These are phyloP conservation scores for Penicillium bialowiezense DNA, from an alignment of 495 filamentous ascomycete genomes.

Conservation along the genomic window DNA sequence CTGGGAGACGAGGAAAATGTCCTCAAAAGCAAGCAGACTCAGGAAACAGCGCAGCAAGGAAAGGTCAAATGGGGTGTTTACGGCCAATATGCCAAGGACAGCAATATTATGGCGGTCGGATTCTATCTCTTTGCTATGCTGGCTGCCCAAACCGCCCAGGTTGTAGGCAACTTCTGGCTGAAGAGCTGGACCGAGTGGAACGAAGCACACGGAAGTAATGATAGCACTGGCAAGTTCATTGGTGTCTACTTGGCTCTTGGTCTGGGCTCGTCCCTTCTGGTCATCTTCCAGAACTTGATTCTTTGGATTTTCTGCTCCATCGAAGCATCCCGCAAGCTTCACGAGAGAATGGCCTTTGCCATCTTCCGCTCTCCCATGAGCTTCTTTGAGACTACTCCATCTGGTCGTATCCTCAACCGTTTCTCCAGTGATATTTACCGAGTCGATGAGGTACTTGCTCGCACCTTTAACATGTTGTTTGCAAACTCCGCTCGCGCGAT, in stretches of 20 bases:
- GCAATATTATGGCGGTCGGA: slow-evolving; percentile 78
- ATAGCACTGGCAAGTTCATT: slow-evolving; percentile 81
- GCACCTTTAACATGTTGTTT: slow-evolving; percentile 93
- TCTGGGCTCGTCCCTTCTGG: slow-evolving; percentile 79
- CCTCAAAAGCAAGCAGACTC: slow-evolving; percentile 75
- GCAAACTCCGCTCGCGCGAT: slow-evolving; percentile 78
- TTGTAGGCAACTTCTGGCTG: slow-evolving; percentile 85
- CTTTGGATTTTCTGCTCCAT: slow-evolving; percentile 99
- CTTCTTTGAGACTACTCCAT: slow-evolving; percentile 99
- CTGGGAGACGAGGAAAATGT: slow-evolving; percentile 77
- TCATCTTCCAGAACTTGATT: slow-evolving; percentile 89
- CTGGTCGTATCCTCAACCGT: slow-evolving; percentile 91
- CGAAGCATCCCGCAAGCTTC: slow-evolving; percentile 93
- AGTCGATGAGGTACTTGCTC: slow-evolving; percentile 91
- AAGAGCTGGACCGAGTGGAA: slow-evolving; percentile 89
- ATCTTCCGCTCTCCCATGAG: slow-evolving; percentile 98
- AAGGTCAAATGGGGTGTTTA: slow-evolving; percentile 97
- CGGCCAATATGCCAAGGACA: slow-evolving; percentile 85
- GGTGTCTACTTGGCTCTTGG: slow-evolving; percentile 94
- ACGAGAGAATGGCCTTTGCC: slow-evolving; percentile 96
- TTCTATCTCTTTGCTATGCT: slow-evolving; percentile 79
- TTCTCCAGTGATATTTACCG: slow-evolving; percentile 98
- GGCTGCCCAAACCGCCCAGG: slow-evolving; percentile 74
- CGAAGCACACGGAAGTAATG: slow-evolving; percentile 61
- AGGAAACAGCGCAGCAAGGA: slow-evolving; percentile 86